These are phyloP conservation scores for Golubevia sp. DNA, from an alignment of 1,284 basidiomycete species.

Conservation along the genomic window DNA sequence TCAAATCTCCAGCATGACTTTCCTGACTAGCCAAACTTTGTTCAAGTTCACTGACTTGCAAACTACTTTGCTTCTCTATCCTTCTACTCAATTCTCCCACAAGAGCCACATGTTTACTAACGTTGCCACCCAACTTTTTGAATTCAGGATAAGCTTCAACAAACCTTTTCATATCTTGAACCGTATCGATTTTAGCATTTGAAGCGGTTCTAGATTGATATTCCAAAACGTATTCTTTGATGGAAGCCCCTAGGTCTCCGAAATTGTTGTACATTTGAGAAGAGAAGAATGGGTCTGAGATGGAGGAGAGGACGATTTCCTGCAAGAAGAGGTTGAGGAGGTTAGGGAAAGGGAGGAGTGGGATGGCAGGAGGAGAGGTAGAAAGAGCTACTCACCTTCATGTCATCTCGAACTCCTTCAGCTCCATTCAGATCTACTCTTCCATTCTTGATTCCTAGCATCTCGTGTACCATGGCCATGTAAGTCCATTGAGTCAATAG, in stretches of 20 bases:
- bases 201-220: constrained; percentile 81
- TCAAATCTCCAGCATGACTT: constrained; percentile 78
- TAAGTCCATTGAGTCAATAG: constrained; percentile 99
- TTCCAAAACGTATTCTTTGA: constrained; percentile 91
- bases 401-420: constrained; percentile 83
- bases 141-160: constrained; percentile 99
- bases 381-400: constrained; percentile 70
- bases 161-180: constrained; percentile 76
- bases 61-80: constrained; percentile 74
- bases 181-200: constrained; percentile 86
- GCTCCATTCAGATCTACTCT: constrained; percentile 82
- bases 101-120: constrained; percentile 95
- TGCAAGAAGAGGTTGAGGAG: constrained; percentile 57
- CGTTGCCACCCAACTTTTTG: constrained; percentile 91
- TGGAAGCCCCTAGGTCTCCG: constrained; percentile 89
- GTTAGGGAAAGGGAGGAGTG: constrained; percentile 1
- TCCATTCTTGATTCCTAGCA: constrained; percentile 91
- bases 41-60: constrained; percentile 92
- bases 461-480: constrained; percentile 98
- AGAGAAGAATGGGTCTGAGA: constrained; percentile 93
- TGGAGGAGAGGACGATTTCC: constrained; percentile 92
- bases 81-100: constrained; percentile 93
- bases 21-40: constrained; percentile 93
- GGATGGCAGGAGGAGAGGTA: background rate
- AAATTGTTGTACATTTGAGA: constrained; percentile 90